A percentile compares a stretch with the other conserved stretches of the same genome.
Evolutionary conservation across 768 basidiomycete species (phyloP).

Genomic region (Lepiota brunneoincarnata): DNA sequence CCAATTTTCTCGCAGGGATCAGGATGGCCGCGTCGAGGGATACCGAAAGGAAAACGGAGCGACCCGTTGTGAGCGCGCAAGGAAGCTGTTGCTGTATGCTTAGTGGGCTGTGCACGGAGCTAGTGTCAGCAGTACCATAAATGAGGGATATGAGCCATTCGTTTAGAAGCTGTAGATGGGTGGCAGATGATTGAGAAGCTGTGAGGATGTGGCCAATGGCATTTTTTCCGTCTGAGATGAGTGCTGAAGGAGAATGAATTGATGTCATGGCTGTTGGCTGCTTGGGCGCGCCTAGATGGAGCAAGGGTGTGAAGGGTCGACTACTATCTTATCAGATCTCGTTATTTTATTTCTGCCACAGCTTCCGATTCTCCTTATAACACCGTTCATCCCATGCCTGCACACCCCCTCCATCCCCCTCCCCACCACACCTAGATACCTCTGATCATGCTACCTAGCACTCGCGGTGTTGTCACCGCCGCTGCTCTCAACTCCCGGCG

Average conservation of each 20-base stretch:
- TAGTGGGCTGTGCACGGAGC: background rate
- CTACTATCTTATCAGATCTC: constrained; percentile 30
- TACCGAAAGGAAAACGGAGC: background rate
- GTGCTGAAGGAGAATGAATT: constrained; percentile 1
- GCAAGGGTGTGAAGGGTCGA: constrained; percentile 4
- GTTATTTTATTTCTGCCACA: constrained; percentile 15
- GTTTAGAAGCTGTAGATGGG: constrained; percentile 4
- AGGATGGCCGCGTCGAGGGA: background rate
- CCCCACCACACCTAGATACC: constrained; percentile 32
- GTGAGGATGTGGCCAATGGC: constrained; percentile 7
- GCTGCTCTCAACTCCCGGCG: constrained; percentile 33
- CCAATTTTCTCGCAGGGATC: background rate
- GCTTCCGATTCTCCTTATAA: constrained; percentile 29
- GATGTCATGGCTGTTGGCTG: constrained; percentile 8
- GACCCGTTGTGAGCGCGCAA: background rate
- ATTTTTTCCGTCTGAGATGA: constrained; percentile 12
- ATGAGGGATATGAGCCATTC: constrained; percentile 19
- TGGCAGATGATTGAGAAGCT: constrained; percentile 5
- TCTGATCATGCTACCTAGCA: constrained; percentile 20
- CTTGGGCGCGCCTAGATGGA: constrained; percentile 13
- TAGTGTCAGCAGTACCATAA: background rate
- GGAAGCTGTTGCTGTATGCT: background rate
- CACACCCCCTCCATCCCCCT: constrained; percentile 15
- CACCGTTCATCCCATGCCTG: constrained; percentile 27
- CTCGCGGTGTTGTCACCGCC: constrained; percentile 23